Evolutionary conservation across 1,139 yeast genomes (phyloP), one percentile per base, ranked within the genome.

Genomic region (Geotrichum phurueaensis): DNA sequence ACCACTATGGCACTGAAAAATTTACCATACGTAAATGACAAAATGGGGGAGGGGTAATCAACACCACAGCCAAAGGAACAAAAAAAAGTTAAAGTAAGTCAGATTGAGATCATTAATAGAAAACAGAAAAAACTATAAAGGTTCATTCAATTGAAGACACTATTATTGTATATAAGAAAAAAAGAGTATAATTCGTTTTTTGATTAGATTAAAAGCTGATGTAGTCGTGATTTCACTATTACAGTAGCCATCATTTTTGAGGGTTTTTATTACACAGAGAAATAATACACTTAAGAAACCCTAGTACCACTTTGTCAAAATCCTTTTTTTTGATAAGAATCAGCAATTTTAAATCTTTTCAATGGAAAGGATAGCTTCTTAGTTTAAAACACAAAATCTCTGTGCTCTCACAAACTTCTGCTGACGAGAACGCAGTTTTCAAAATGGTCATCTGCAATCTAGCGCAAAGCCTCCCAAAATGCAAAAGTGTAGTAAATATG

Each of bases 401-500:
- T 27, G 31, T 39, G 6, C 56, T 58, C 10, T 45, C 51, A 20
- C 56, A 59, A 23, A 20, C 79, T 68, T 33, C 73, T 76, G 12
- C 77, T 72, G 29, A 75, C 66, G 27, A 76, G 67, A 15, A 67
- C 59, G 23, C 78, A 76, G 23, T 75, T 69, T 36, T 65, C 63
- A n/a, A 70, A 63, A 50, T 68, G 69, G 15, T 75, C 76, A 51
- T 67, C 62, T 18, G 69, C 77, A 53, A 76, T 69, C 58, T 74
- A 68, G 49, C 79, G 71, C 4, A 78, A 74, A 2, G 81, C 81
- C 61, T 76, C 75, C 78, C 79, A 78, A 63, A 76, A 78, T 0
- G 80, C 78, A 23, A 78, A 66, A 0, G 78, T 80, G 58, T 76
- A 76, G 27, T 73, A 69, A 60, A 68, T 64, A 66, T 74, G 76